Evolutionary conservation across 2,329 filamentous ascomycete species (phyloP), one percentile per base, ranked within the genome.

Genomic region (Fusarium dimerum): DNA sequence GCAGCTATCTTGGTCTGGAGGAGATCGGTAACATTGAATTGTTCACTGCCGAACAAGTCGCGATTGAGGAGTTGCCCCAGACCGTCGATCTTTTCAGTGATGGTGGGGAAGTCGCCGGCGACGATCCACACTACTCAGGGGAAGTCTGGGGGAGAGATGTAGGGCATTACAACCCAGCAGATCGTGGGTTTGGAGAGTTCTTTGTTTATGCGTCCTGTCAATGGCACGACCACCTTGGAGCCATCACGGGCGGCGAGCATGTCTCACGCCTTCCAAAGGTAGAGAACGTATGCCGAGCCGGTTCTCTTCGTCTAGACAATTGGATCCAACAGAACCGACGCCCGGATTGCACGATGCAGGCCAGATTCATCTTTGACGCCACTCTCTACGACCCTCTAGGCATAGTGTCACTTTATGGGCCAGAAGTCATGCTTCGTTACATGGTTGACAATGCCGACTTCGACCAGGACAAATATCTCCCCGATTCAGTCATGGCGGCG

Each of bases 121-220:
- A 63, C 39, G 50, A 63, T 43, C 51, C 39, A 13, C 29, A 60
- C 47, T 65, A 54, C 51, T 57, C 60, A 8, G 69, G 67, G 67
- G 65, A 71, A 43, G 43, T 41, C 3, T 68, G 60, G 67, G 69
- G 71, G 60, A 55, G 62, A 46, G 50, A 62, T 48, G 66, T 69
- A 65, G 61, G 62, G 47, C 63, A 52, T 48, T 62, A 56, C 40
- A 59, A 63, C 36, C 61, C 59, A 12, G 36, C 39, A n/a, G 57
- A 61, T 3, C 61, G 59, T 48, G 61, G 59, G 18, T 52, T 63
- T 36, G 61, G 61, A 1, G 57, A 55, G 41, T 49, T 63, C 50
- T 72, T 73, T 46, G 61, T 65, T 45, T 73, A 73, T 48, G 67
- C 71, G 34, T 69, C 70, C 41, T 71, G 70, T 54, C 49, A 71